Conservation (phyloP, 805 yeast genomes). For the Blastobotrys peoriensis region DNA sequence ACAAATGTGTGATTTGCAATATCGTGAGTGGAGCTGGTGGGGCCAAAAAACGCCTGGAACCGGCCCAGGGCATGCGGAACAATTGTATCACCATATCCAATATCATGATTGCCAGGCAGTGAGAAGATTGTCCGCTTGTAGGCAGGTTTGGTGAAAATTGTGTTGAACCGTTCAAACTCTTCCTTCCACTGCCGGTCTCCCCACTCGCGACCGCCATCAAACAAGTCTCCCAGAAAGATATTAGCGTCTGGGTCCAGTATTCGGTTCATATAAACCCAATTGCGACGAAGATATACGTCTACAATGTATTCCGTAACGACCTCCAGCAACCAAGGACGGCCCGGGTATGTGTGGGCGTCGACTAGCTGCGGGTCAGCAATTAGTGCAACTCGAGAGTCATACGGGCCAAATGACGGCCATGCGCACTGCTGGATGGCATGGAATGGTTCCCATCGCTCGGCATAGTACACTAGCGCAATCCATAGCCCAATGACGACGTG, state of each 20-base stretch:
- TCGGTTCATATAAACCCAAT: slow-evolving; percentile 55
- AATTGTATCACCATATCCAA: slow-evolving; percentile 82
- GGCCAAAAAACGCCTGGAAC: slow-evolving; percentile 70
- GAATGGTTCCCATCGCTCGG: slow-evolving; percentile 48
- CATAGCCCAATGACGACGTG: slow-evolving; percentile 32
- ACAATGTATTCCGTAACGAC: slow-evolving; percentile 54
- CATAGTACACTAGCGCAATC: slow-evolving; percentile 42
- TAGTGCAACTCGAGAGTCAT: slow-evolving; percentile 38
- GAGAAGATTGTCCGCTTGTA: slow-evolving; percentile 39
- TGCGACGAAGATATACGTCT: slow-evolving; percentile 76
- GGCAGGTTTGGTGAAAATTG: slow-evolving; percentile 56
- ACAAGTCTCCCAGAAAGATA: slow-evolving; percentile 81
- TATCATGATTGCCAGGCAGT: slow-evolving; percentile 94
- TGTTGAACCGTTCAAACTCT: slow-evolving; percentile 64
- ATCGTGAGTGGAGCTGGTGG: slow-evolving; percentile 46
- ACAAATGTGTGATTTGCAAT: slow-evolving; percentile 70
- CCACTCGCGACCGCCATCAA: slow-evolving; percentile 95
- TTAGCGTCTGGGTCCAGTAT: slow-evolving; percentile 66
- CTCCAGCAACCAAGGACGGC: slow-evolving; percentile 45
- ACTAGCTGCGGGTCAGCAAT: slow-evolving; percentile 94
- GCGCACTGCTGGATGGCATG: slow-evolving; percentile 42
- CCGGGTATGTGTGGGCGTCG: slow-evolving; percentile 83
- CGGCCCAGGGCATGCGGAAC: slow-evolving; percentile 50
- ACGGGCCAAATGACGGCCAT: slow-evolving; percentile 41
- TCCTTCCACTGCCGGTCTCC: slow-evolving; percentile 57